Evolutionary conservation across 257 asterid species (phyloP).

Genomic region (Fraxinus pennsylvanica): DNA sequence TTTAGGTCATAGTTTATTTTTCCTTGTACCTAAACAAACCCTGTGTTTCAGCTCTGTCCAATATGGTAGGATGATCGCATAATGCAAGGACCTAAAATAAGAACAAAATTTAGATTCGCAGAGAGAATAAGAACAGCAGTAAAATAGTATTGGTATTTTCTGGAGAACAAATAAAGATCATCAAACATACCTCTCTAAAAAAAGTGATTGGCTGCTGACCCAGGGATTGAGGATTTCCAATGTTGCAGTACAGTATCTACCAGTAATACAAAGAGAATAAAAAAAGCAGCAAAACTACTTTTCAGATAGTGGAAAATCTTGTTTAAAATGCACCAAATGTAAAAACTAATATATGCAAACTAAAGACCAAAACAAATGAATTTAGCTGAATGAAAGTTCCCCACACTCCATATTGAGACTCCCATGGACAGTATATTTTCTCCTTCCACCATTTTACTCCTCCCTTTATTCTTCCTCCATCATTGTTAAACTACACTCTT

Average conservation of each 20-base stretch:
- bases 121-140: background rate
- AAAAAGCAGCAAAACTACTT: constrained; percentile 10
- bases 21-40: constrained; percentile 75
- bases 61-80: constrained; percentile 85
- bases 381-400: background rate
- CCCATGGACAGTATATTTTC: background rate
- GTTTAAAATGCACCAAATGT: background rate
- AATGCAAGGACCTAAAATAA: constrained; percentile 82
- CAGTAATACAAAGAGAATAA: constrained; percentile 15
- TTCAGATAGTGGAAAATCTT: background rate
- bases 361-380: background rate
- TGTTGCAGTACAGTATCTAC: constrained; percentile 90
- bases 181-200: constrained; percentile 79
- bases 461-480: background rate
- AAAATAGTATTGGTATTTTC: background rate
- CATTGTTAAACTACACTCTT: background rate
- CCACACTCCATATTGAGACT: background rate
- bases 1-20: background rate
- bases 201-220: constrained; percentile 96
- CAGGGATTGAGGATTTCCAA: constrained; percentile 94
- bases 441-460: background rate
- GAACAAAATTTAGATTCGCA: constrained; percentile 11
- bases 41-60: constrained; percentile 88
- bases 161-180: background rate
- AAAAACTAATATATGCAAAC: background rate